Evolutionary conservation across 306 rosid species (phyloP).

Genomic region (Rosa chinensis): DNA sequence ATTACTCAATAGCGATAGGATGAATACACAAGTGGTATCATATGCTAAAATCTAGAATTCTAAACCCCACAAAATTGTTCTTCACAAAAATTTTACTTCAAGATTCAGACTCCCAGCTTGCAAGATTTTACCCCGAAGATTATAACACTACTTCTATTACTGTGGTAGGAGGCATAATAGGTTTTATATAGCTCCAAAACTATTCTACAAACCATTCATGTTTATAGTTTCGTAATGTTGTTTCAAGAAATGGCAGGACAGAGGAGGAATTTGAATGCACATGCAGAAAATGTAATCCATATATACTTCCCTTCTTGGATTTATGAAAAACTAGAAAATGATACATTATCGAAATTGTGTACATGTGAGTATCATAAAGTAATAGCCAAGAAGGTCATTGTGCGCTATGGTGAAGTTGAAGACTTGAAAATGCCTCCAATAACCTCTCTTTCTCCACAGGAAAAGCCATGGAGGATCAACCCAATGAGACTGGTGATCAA

Average conservation of each 20-base stretch:
- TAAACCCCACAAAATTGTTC: slow-evolving; percentile 1
- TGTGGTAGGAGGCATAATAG: slow-evolving; percentile 11
- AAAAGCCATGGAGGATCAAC: background rate
- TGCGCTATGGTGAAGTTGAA: slow-evolving; percentile 17
- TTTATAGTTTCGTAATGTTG: background rate
- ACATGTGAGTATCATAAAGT: background rate
- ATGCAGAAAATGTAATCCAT: background rate
- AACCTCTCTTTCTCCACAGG: slow-evolving; percentile 21
- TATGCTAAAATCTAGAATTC: slow-evolving; percentile 1
- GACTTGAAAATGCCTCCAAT: slow-evolving; percentile 27
- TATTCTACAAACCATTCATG: background rate
- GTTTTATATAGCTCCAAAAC: background rate
- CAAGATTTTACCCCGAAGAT: background rate
- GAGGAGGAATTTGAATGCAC: background rate
- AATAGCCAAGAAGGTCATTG: slow-evolving; percentile 23
- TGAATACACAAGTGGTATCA: background rate
- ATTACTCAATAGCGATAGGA: background rate
- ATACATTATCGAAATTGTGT: background rate
- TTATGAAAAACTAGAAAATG: background rate
- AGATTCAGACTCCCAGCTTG: slow-evolving; percentile 18
- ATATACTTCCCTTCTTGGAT: slow-evolving; percentile 3
- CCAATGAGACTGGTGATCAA: background rate
- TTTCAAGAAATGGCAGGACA: background rate
- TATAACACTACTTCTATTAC: no score
- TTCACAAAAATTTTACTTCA: background rate